phyloP scores from a whole-genome alignment of 2,329 filamentous ascomycete genomes.

The Colletotrichum theobromicola region DNA sequence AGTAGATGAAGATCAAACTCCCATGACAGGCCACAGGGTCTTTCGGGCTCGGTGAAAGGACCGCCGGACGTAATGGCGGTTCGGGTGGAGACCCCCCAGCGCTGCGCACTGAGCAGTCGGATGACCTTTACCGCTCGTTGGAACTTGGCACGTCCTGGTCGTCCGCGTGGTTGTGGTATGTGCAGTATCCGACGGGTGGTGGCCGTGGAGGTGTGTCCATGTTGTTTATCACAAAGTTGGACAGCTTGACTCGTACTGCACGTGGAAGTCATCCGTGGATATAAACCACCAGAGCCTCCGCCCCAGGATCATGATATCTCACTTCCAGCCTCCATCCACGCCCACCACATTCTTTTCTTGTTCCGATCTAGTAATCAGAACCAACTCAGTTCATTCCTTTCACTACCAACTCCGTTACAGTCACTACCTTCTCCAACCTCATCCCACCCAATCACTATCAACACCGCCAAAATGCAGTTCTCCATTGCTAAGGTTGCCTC shows the following conservation, averaged over 20 bases:
- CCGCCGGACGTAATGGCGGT: neutral
- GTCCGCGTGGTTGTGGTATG: neutral
- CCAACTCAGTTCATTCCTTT: slow-evolving; percentile 18
- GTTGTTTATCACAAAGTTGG: neutral
- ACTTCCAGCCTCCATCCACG: slow-evolving; percentile 7
- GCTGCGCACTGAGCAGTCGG: neutral
- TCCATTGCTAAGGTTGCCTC: slow-evolving; percentile 13
- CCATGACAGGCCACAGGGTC: neutral
- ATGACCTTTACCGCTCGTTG: neutral
- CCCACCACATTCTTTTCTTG: slow-evolving; percentile 21
- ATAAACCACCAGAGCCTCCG: slow-evolving; percentile 11
- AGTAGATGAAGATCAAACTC: slow-evolving; percentile 10
- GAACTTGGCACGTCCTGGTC: neutral
- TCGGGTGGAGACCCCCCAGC: neutral
- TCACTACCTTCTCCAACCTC: slow-evolving; percentile 3
- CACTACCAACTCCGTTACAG: neutral
- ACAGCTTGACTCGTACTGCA: neutral
- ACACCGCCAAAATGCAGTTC: slow-evolving; percentile 18
- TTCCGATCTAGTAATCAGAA: slow-evolving; percentile 17
- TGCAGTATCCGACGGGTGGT: neutral
- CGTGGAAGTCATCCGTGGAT: slow-evolving; percentile 6
- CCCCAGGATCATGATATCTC: neutral
- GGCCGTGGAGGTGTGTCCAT: neutral
- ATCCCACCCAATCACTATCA: neutral
- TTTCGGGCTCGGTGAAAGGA: neutral